phyloP scores from a whole-genome alignment of 148 eudicot genomes.

The Cornus kousa region DNA sequence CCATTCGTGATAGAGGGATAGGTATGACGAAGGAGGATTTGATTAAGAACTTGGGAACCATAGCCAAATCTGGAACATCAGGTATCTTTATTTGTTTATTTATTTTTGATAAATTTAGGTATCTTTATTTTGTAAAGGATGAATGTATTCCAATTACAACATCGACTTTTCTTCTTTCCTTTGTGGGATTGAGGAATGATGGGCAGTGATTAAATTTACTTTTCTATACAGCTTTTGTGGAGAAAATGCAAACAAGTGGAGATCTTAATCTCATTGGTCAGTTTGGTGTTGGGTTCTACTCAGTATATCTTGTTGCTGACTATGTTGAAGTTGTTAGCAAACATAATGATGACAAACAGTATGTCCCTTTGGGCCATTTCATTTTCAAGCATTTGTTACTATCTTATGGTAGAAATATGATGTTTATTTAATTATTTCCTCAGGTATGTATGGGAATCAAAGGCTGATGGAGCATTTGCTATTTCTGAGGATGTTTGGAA shows the following conservation, averaged over 20 bases:
- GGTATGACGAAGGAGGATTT: conserved; percentile 99
- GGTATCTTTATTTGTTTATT: conserved; percentile 34
- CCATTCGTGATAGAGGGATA: conserved; percentile 92
- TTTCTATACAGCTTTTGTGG: conserved; percentile 74
- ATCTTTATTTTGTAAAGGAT: neutral
- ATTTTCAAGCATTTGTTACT: neutral
- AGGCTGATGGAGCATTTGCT: conserved; percentile 98
- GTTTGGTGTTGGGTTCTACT: conserved; percentile 98
- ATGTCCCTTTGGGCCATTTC: conserved; percentile 13
- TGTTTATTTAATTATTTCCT: neutral
- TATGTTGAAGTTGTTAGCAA: conserved; percentile 98
- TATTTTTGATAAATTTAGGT: neutral
- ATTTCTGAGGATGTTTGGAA: conserved; percentile 93
- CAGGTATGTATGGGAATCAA: conserved; percentile 98
- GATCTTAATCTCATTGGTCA: conserved; percentile 96
- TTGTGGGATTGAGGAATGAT: neutral
- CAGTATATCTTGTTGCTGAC: conserved; percentile 97
- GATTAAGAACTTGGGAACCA: conserved; percentile 95
- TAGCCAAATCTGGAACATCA: conserved; percentile 99
- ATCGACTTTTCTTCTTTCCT: neutral
- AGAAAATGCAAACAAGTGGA: conserved; percentile 98
- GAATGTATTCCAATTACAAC: neutral
- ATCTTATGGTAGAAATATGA: neutral
- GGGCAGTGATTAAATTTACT: neutral
- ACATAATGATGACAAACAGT: conserved; percentile 97